Base-by-base conservation (phyloP, 331 rosid species). In the Spiraea crenata region DNA sequence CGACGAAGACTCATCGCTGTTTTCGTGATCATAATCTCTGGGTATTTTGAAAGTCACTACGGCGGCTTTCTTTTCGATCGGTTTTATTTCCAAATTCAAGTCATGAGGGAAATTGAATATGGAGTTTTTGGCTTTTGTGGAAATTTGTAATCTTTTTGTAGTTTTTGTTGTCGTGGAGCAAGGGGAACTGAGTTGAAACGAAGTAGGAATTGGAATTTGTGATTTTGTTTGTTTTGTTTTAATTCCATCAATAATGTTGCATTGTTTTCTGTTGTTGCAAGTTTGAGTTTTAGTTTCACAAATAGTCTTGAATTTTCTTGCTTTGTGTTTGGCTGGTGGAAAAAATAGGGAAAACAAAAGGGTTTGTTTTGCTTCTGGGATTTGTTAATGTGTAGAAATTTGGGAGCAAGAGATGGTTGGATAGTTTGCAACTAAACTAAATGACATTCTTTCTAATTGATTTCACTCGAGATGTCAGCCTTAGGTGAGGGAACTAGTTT, bases 1-100 rank as follows among this genome's bases (percentile, higher is more conserved):
- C 3, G 92, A 86, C 13, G 66, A 41, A 15, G 19, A 77, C 70
- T 77, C 52, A 16, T 75, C 80, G 2, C 67, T 76, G 31, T n/a
- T n/a, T n/a, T 80, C 74, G 49, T 61, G n/a, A 37, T 77, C 76
- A 25, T 70, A 87, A 68, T 85, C 90, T 76, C 48, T 91, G 8
- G 96, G 97, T 13, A 89, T 76, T 25, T 73, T 55, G 68, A 89
- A 91, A 0, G 90, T 91, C 59, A 91, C 97, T 4, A 65, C 65
- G 5, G 74, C 78, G 17, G 91, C 83, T n/a, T 83, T 86, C 61
- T 58, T 89, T 2, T 51, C 71, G 55, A 11, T 19, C 51, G 62
- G 55, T 67, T 63, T 65, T 1, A 16, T 38, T 47, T 58, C 82
- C 1, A 76, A 79, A 63, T 79, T 77, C 34, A 84, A 74, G 16